Evolutionary conservation across 331 rosid genomes (phyloP).

Genomic region (Malus hybrid): DNA sequence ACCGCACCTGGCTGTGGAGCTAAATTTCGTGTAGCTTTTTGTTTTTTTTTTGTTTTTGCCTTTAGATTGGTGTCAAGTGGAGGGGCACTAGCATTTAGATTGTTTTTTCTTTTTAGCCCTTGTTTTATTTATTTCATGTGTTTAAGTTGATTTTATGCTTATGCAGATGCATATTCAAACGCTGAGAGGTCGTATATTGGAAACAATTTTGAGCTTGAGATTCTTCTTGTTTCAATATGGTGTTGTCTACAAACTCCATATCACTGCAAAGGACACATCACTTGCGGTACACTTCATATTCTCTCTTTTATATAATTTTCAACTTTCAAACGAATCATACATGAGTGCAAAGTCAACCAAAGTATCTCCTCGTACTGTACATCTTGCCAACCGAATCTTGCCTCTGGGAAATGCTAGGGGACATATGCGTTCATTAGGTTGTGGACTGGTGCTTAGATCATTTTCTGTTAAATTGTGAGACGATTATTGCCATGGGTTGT

Average conservation of each 20-base stretch:
- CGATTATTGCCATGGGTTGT: too few species aligned
- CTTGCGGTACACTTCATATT: conserved; percentile 55
- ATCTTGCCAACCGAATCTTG: neutral
- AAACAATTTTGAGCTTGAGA: conserved; percentile 81
- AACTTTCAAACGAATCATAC: neutral
- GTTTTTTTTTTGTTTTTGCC: neutral
- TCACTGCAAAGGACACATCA: conserved; percentile 65
- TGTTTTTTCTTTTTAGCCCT: neutral
- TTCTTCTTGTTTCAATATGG: conserved; percentile 81
- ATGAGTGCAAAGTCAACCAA: neutral
- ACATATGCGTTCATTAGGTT: neutral
- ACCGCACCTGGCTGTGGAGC: neutral
- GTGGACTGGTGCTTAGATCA: too few species aligned
- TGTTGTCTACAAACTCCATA: conserved; percentile 79
- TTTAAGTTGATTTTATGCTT: conserved; percentile 9
- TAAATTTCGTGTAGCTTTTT: neutral
- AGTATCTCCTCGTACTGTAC: neutral
- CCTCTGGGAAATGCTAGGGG: neutral
- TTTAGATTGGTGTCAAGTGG: neutral
- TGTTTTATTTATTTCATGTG: conserved; percentile 3
- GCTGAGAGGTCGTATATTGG: conserved; percentile 81
- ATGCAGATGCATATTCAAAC: conserved; percentile 80
- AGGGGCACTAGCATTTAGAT: neutral
- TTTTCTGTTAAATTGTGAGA: too few species aligned
- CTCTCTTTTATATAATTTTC: neutral